These are phyloP conservation scores for Fusarium sp. DNA, from an alignment of 2,329 filamentous ascomycete genomes.

Conservation along the genomic window DNA sequence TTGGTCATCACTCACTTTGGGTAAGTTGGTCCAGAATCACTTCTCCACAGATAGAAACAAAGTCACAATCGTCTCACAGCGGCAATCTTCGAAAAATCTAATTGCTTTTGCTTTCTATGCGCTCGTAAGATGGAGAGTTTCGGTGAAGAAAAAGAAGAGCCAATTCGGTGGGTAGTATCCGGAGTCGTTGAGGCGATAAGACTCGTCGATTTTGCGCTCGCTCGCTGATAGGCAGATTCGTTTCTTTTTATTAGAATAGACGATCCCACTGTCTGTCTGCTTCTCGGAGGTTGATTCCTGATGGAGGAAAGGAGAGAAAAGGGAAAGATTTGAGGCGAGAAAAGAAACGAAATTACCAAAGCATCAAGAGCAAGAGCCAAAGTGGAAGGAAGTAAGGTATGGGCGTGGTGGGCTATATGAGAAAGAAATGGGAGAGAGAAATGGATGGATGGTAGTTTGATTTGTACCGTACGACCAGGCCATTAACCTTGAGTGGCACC, in stretches of 20 bases:
- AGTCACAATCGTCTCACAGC: conserved; percentile 44
- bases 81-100: conserved; percentile 36
- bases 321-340: conserved; percentile 31
- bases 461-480: conserved; percentile 46
- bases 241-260: conserved; percentile 25
- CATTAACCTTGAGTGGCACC: conserved; percentile 38
- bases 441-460: conserved; percentile 34
- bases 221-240: conserved; percentile 25
- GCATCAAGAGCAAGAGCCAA: conserved; percentile 38
- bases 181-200: conserved; percentile 7
- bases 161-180: conserved; percentile 8
- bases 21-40: conserved; percentile 28
- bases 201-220: conserved; percentile 35
- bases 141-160: conserved; percentile 14
- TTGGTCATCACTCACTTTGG: conserved; percentile 41
- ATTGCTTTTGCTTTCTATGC: conserved; percentile 41
- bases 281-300: conserved; percentile 9
- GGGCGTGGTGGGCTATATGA: conserved; percentile 45
- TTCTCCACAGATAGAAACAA: conserved; percentile 34
- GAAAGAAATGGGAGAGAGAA: conserved; percentile 13
- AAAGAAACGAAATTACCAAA: conserved; percentile 39
- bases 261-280: conserved; percentile 17
- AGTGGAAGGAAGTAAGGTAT: conserved; percentile 31
- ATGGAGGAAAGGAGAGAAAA: conserved; percentile 9
- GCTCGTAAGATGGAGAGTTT: conserved; percentile 39